A percentile compares a stretch with the other conserved stretches of the same genome.
phyloP scores from a whole-genome alignment of 2,329 filamentous ascomycete species.

The Cryphonectria carpinicola region DNA sequence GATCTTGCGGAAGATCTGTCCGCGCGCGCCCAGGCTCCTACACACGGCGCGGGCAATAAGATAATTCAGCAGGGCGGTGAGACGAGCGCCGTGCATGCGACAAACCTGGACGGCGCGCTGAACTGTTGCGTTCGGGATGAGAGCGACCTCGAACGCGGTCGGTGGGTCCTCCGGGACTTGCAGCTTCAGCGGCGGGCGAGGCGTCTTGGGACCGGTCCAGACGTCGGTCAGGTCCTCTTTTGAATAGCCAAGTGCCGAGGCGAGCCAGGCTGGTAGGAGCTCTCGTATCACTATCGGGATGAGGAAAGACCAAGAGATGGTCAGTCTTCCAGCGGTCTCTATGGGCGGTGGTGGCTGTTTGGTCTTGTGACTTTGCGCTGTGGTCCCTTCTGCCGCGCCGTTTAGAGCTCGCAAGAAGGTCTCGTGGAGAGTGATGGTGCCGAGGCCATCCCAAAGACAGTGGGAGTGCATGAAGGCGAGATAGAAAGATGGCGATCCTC shows the following conservation, averaged over 20 bases:
- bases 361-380: not conserved
- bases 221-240: not conserved
- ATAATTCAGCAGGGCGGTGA: not conserved
- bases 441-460: not conserved
- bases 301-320: conserved; percentile 1
- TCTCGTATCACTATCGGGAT: not conserved
- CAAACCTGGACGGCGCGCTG: not conserved
- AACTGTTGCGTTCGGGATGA: not conserved
- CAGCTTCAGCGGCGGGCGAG: not conserved
- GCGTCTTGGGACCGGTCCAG: not conserved
- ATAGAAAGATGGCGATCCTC: not conserved
- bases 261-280: not conserved
- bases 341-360: not conserved
- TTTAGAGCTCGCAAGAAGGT: not conserved
- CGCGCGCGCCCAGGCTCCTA: not conserved
- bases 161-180: not conserved
- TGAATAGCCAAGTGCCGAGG: not conserved
- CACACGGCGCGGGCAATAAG: not conserved
- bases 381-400: not conserved
- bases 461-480: conserved; percentile 3
- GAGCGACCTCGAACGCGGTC: not conserved
- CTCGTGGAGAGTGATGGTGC: not conserved
- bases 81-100: not conserved
- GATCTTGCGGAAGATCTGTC: not conserved
- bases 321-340: not conserved